Evolutionary conservation across 2,329 filamentous ascomycete genomes (phyloP), one percentile per base, ranked within the genome.

Genomic region (Ceratocystis lukuohia): DNA sequence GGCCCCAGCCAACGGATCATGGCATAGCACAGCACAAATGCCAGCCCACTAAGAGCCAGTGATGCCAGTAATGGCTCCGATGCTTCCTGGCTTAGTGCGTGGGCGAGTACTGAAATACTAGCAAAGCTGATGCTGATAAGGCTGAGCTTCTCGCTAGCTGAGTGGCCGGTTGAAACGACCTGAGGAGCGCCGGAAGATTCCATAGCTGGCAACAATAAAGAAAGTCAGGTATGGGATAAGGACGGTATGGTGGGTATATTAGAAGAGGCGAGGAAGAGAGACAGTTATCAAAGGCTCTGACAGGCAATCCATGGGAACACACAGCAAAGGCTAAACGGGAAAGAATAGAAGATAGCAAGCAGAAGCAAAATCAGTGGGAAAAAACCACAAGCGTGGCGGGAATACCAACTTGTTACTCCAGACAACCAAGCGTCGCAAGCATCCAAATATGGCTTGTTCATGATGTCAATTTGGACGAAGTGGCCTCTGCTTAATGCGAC

Each of bases 1-100:
- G 89, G 86, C 1, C 93, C 93, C 5, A 96, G 87, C 93, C 93
- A 97, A 79, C 88, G 82, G 75, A 97, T 93, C 78, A 96, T 84
- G 72, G 89, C 85, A 75, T 89, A 97, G 68, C 86, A 86, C 61
- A 88, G 84, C 3, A 87, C 81, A 74, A 96, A 99, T 45, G 89
- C 91, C 70, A 96, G 80, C 25, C 88, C 84, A 72, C 90, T 94
- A 71, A 97, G 88, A 17, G 92, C 90, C 66, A 96, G 79, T 0
- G 91, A 96, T 8, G 91, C 93, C 70, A 95, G 81, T 71, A 99
- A 82, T 46, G 94, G 93, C 71, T 94, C 91, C 3, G 45, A 53
- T 70, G 91, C 92, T 76, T 96, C 88, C 70, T 85, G 89, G 68
- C 86, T 28, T 73, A 96, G 88, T 48, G 91, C 90, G 74, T 93